A percentile compares a stretch with the other conserved stretches of the same genome.
Conservation (phyloP, 352 stramenopile genomes). For the Globisporangium nodosum region DNA sequence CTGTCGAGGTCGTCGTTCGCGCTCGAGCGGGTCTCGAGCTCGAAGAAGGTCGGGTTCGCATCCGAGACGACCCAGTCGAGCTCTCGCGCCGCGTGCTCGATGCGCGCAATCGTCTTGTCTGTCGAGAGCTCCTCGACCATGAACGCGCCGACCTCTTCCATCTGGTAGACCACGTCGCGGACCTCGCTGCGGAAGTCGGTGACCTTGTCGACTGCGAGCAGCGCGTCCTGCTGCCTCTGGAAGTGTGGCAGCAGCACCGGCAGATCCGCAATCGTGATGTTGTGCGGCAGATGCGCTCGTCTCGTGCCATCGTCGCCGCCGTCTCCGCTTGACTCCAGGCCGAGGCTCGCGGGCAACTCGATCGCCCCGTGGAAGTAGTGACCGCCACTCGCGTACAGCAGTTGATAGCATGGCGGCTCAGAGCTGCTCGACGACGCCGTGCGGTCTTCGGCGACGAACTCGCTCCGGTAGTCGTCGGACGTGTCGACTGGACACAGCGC, state of each 20-base stretch:
- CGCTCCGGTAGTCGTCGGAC: constrained; percentile 18
- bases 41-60: constrained; percentile 53
- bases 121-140: constrained; percentile 66
- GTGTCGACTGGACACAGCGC: constrained; percentile 21
- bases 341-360: constrained; percentile 26
- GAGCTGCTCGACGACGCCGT: neutral
- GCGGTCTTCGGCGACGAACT: constrained; percentile 1
- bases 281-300: neutral
- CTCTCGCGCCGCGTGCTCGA: constrained; percentile 34
- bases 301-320: neutral
- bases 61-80: constrained; percentile 47
- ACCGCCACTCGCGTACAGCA: constrained; percentile 48
- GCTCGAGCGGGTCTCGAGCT: constrained; percentile 45
- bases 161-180: constrained; percentile 56
- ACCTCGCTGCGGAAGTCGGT: constrained; percentile 34
- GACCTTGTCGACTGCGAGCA: constrained; percentile 36
- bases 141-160: constrained; percentile 64
- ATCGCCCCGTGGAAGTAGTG: constrained; percentile 57
- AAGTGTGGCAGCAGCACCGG: constrained; percentile 45
- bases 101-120: constrained; percentile 38
- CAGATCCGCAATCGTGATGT: constrained; percentile 32
- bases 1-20: constrained; percentile 33
- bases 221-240: constrained; percentile 37
- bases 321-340: neutral
- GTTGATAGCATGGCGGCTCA: constrained; percentile 18